phyloP scores from a whole-genome alignment of 129 eudicot species.

The Lonicera japonica region DNA sequence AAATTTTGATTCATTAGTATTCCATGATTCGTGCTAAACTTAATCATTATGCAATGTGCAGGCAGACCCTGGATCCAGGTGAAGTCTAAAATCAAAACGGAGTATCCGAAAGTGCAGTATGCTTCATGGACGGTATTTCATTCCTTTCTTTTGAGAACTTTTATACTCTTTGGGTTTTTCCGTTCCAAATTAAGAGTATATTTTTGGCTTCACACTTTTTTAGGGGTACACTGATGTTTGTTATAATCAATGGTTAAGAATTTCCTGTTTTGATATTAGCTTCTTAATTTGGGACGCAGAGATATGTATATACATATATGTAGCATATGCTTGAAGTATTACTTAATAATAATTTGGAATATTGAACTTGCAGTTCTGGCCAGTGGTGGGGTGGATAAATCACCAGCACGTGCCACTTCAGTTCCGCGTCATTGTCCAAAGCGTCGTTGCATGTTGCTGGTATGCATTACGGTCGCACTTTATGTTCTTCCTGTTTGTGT shows the following conservation, averaged over 20 bases:
- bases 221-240: too few relatives aligned
- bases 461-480: constrained; percentile 13
- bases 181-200: too few relatives aligned
- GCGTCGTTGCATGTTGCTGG: constrained; percentile 84
- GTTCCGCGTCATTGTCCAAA: constrained; percentile 83
- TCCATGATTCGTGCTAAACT: neutral
- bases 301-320: too few relatives aligned
- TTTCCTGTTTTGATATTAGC: too few relatives aligned
- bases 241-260: too few relatives aligned
- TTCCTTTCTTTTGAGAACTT: neutral
- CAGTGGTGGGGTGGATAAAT: constrained; percentile 88
- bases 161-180: neutral
- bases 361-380: constrained; percentile 68
- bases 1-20: too few relatives aligned
- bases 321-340: neutral
- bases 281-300: too few relatives aligned
- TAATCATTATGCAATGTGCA: constrained; percentile 19
- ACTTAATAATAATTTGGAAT: neutral
- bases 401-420: constrained; percentile 88
- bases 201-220: too few relatives aligned
- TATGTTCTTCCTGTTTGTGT: neutral
- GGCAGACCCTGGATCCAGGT: constrained; percentile 79
- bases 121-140: constrained; percentile 77
- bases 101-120: constrained; percentile 80
- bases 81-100: constrained; percentile 74